Base-by-base conservation (phyloP, 169 alveolate genomes). In the Plasmodium gonderi region DNA sequence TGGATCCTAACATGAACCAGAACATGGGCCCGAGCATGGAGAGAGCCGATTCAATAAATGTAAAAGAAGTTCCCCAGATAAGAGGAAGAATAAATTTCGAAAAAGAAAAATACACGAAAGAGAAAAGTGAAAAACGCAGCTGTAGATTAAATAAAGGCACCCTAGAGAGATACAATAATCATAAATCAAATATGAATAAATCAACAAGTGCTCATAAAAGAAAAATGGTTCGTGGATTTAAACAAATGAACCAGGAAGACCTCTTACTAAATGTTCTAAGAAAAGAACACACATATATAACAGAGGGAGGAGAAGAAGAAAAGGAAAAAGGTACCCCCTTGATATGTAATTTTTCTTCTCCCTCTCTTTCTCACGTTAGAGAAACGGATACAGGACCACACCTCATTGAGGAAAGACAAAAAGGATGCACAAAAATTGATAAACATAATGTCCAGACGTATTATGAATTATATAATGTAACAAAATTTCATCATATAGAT, bases 391-490 rank as follows among this genome's bases (percentile, higher is more conserved):
- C 60, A 76, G 45, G n/a, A 23, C 17, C 64, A 12, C 45, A 80
- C 38, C 44, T 36, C 65, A 20, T 38, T 5, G 11, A 1, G n/a
- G 20, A 69, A 40, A 9, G 40, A 3, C 36, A 69, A 45, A 77
- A 42, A 40, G 36, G 9, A 87, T 29, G 36, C 29, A 26, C 47
- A 1, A 45, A 76, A 44, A 6, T 1, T 11, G 0, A 72, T 9
- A 36, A 36, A 72, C 80, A 36, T 2, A 31, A 26, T 42, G 17
- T 36, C 42, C 42, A 72, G 42, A 83, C 93, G 2, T 87, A 60
- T 60, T 87, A 87, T 67, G 93, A 87, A 12, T 5, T 76, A 17
- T 87, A 87, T 33, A 87, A 87, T 78, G 12, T 44, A 26, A 44
- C 68, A 1, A 87, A 87, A 23, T 87, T 12, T 76, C 33, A 60